Base-by-base conservation (phyloP, 2,329 filamentous ascomycete genomes). In the Xylaria sp. region DNA sequence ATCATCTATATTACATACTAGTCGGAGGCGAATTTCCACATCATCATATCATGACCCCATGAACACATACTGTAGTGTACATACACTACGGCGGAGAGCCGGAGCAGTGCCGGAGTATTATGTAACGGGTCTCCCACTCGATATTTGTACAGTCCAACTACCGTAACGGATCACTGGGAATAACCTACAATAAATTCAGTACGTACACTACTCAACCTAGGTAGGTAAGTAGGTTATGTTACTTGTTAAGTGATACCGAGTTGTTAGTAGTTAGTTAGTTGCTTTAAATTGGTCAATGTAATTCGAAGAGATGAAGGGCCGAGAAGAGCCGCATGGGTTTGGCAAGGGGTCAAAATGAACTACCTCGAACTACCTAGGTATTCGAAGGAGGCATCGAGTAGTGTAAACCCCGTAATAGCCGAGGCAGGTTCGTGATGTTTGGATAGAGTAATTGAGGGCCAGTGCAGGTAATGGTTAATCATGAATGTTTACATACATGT, bases 281-380 rank as follows among this genome's bases (percentile, higher is more conserved):
- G 65, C 65, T 63, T 67, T 60, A 61, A 61, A 66, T 66, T 66
- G 63, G 35, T 27, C 9, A 59, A 54, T 63, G 23, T 48, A 54
- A 48, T 67, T 60, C 4, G 13, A 25, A 21, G 27, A 64, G 44
- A 60, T 50, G 60, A 68, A 68, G 54, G 65, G 35, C 42, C 50
- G 25, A 42, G 55, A 48, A 68, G 66, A 68, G 62, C 62, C 57
- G 58, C 66, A 65, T 58, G 62, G 57, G 57, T 60, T 60, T 13
- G 40, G 58, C 66, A 65, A 47, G 62, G 57, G 57, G 55, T 60
- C 13, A 6, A 44, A 57, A 57, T 47, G 42, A 57, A 57, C 40
- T 29, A 21, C 55, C 48, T 6, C 10, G 35, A 25, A 50, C 40
- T 44, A 6, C 16, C 2, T 4, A n/a, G n/a, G n/a, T n/a, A n/a